These are phyloP conservation scores for Vitellaria paradoxa DNA, from an alignment of 179 eudicot species.

Conservation along the genomic window DNA sequence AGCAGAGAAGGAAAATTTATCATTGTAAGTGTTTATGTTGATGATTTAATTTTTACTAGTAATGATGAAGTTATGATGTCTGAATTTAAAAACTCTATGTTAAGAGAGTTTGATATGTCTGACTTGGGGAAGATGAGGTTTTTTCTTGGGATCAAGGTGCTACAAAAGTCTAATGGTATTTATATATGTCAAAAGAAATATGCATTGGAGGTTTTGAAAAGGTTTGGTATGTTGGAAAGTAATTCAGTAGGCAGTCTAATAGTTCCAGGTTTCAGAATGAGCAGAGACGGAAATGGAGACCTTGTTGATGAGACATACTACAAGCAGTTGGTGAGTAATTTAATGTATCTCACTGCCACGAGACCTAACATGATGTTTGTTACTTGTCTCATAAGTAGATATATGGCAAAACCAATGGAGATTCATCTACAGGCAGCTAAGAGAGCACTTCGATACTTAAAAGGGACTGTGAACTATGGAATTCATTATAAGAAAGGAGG, in stretches of 20 bases:
- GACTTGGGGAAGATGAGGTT: too few species aligned
- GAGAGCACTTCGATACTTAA: neutral
- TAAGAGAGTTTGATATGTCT: too few species aligned
- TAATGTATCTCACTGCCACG: neutral
- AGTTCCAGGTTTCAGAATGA: neutral
- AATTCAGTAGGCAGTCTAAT: neutral
- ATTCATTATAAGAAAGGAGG: neutral
- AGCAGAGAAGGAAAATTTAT: neutral
- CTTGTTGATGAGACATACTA: neutral
- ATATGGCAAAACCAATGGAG: neutral
- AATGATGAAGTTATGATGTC: too few species aligned
- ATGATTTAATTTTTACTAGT: too few species aligned
- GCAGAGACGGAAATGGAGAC: neutral
- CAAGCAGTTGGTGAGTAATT: neutral
- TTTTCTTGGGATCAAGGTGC: neutral
- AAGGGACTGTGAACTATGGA: neutral
- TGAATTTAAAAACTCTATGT: too few species aligned
- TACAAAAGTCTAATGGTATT: neutral
- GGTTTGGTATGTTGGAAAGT: neutral
- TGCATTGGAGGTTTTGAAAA: neutral
- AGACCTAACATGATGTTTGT: neutral
- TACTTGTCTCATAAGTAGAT: neutral
- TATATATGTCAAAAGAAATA: neutral
- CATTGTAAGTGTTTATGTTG: neutral
- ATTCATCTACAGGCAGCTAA: neutral